Percentiles rank a stretch among this genome's conserved stretches.
These are phyloP conservation scores for Tephrocybe sp. DNA, from an alignment of 768 basidiomycete species.

Conservation along the genomic window DNA sequence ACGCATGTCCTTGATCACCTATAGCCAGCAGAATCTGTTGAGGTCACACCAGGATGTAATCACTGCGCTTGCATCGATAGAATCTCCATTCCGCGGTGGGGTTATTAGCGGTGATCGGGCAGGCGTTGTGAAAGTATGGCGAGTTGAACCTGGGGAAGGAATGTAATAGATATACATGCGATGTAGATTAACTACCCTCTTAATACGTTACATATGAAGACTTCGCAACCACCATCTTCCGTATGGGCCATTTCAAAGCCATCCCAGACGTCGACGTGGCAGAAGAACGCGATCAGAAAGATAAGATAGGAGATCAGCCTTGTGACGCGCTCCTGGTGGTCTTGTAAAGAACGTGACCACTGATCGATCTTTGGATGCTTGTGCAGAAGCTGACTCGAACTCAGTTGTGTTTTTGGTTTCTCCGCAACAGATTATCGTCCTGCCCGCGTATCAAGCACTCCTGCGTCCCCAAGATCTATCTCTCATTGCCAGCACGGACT, in stretches of 20 bases:
- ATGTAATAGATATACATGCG: constrained; percentile 1
- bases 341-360: constrained; percentile 32
- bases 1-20: constrained; percentile 74
- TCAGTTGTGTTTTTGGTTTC: constrained; percentile 29
- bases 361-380: constrained; percentile 41
- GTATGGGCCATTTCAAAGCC: too few species aligned
- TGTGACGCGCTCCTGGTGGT: constrained; percentile 4
- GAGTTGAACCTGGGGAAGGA: constrained; percentile 54
- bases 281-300: background rate
- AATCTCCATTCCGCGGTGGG: constrained; percentile 91
- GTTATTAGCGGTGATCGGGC: constrained; percentile 90
- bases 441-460: constrained; percentile 28
- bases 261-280: too few species aligned
- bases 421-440: constrained; percentile 30
- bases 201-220: background rate
- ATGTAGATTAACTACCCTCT: constrained; percentile 8
- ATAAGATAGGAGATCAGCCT: constrained; percentile 12
- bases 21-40: constrained; percentile 82
- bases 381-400: constrained; percentile 31
- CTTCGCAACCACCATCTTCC: background rate
- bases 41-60: constrained; percentile 91
- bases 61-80: constrained; percentile 81
- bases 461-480: constrained; percentile 10
- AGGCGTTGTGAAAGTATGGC: constrained; percentile 91
- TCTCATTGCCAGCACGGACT: constrained; percentile 23